phyloP scores from a whole-genome alignment of 2,329 filamentous ascomycete genomes.

The Eurotiales sp. region DNA sequence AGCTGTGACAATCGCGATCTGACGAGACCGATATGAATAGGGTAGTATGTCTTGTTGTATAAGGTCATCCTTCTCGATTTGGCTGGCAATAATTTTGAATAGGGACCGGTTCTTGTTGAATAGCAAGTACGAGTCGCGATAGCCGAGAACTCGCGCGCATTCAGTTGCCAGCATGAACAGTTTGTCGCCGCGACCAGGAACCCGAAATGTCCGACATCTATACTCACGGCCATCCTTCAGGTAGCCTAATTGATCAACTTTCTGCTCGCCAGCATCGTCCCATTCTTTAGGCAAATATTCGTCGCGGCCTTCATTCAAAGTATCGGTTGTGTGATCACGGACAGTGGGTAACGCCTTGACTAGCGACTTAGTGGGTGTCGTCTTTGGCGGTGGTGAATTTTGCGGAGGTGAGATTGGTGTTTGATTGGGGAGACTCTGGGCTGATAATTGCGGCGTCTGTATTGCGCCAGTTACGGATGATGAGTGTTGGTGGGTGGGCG shows the following conservation, averaged over 20 bases:
- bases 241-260: slow-evolving; percentile 80
- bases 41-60: slow-evolving; percentile 93
- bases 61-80: slow-evolving; percentile 92
- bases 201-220: slow-evolving; percentile 87
- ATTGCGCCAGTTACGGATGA: slow-evolving; percentile 28
- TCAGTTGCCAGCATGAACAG: slow-evolving; percentile 98
- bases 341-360: slow-evolving; percentile 95
- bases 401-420: slow-evolving; percentile 53
- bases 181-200: slow-evolving; percentile 86
- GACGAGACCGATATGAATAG: slow-evolving; percentile 95
- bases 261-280: slow-evolving; percentile 90
- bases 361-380: slow-evolving; percentile 73
- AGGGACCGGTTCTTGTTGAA: slow-evolving; percentile 98
- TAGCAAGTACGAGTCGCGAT: slow-evolving; percentile 93
- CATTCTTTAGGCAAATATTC: slow-evolving; percentile 93
- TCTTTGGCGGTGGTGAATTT: slow-evolving; percentile 63
- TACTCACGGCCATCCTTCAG: slow-evolving; percentile 81
- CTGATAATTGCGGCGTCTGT: slow-evolving; percentile 40
- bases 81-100: slow-evolving; percentile 95
- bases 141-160: slow-evolving; percentile 87
- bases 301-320: slow-evolving; percentile 81
- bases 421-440: slow-evolving; percentile 32
- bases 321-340: slow-evolving; percentile 93
- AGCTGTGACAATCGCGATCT: slow-evolving; percentile 97
- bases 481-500: slow-evolving; percentile 23